These are phyloP conservation scores for Peterozyma toletana DNA, from an alignment of 805 yeast species.

Conservation along the genomic window DNA sequence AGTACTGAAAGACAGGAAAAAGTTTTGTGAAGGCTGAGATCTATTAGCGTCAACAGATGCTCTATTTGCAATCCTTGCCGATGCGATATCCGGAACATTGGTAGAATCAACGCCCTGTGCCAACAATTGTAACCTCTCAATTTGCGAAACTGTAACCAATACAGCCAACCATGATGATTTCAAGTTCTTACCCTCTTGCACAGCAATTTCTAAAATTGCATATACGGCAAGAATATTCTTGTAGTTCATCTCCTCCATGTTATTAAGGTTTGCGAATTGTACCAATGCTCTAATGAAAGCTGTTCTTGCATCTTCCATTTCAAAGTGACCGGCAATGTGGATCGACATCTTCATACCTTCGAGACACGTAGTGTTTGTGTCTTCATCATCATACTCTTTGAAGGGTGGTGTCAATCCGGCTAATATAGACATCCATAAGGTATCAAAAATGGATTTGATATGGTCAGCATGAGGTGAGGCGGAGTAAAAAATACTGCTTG, in stretches of 20 bases:
- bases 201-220: constrained; percentile 67
- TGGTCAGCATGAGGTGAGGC: constrained; percentile 80
- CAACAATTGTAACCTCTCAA: constrained; percentile 82
- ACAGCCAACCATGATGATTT: constrained; percentile 80
- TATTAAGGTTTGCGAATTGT: constrained; percentile 77
- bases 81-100: constrained; percentile 76
- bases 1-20: constrained; percentile 47
- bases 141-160: constrained; percentile 76
- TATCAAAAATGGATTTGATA: constrained; percentile 88
- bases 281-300: constrained; percentile 87
- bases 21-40: constrained; percentile 21
- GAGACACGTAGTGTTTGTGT: constrained; percentile 59
- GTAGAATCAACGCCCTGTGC: constrained; percentile 84
- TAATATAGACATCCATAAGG: constrained; percentile 92
- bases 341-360: constrained; percentile 84
- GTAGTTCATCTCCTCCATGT: constrained; percentile 65
- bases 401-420: constrained; percentile 94
- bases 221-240: constrained; percentile 81
- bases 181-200: constrained; percentile 70
- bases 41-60: constrained; percentile 46
- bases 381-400: constrained; percentile 77
- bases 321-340: constrained; percentile 78
- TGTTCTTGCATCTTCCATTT: constrained; percentile 74
- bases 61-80: constrained; percentile 60
- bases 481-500: constrained; percentile 54